Evolutionary conservation across 179 eudicot genomes (phyloP), one percentile per base, ranked within the genome.

Genomic region (Beta lomatogona): DNA sequence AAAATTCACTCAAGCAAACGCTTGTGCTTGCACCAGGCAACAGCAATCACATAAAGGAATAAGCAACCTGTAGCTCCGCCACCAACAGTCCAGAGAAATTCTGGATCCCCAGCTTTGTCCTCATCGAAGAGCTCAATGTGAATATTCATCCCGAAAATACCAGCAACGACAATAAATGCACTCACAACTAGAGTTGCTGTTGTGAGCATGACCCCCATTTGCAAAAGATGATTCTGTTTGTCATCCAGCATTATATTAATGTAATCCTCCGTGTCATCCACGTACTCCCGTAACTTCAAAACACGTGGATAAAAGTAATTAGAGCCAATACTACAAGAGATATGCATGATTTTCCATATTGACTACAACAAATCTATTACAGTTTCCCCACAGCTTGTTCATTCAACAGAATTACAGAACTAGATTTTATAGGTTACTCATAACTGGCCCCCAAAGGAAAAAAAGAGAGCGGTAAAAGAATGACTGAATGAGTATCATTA

Each of bases 211-310:
- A 97, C 97, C 45, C 99, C 98, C 99, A 97, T 97, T 80, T 94
- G 98, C 82, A 97, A 85, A 19, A 97, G 97, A 79, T 97, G 97
- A 58, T 97, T 97, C 82, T 97, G 99, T 75, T 97, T 97, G 92
- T 97, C 98, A 79, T 97, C 99, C 83, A 97, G 84, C 98, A 97
- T 97, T 6, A 97, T 97, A 84, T 97, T 97, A 86, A 97, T 97
- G 89, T 94, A 97, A 84, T 97, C 99, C 85, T 97, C 99, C 0
- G 99, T 97, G 91, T 97, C 99, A 60, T 94, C 99, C 63, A 97
- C 98, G 55, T 97, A 97, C 87, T 97, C 99, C 83, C 98, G 85
- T 83, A 97, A 90, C 99, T 97, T 86, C 76, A 64, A 75, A 71
- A 53, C 75, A 45, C 55, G 76, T 68, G n/a, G 57, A n/a, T 13